A percentile compares a stretch with the other conserved stretches of the same genome.
phyloP scores from a whole-genome alignment of 106 monocot species.

The Dioscorea zingiberensis region DNA sequence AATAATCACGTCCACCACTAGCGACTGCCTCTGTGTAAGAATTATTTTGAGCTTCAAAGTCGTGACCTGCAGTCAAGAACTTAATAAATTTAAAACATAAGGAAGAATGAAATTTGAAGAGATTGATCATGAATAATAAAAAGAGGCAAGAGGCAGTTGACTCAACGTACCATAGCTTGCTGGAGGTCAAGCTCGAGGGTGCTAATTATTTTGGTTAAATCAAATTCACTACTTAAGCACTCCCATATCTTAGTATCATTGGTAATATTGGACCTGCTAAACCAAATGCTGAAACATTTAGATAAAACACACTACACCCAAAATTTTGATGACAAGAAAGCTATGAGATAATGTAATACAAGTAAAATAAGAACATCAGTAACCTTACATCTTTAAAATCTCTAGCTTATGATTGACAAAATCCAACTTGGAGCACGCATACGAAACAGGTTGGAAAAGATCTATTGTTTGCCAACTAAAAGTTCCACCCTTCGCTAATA shows the following conservation, averaged over 20 bases:
- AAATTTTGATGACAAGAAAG: too few relatives aligned
- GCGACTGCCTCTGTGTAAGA: constrained; percentile 81
- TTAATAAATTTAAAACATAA: too few relatives aligned
- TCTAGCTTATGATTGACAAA: constrained; percentile 78
- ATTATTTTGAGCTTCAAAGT: constrained; percentile 89
- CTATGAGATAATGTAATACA: too few relatives aligned
- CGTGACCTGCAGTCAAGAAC: constrained; percentile 63
- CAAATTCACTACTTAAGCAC: constrained; percentile 90
- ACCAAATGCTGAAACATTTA: too few relatives aligned
- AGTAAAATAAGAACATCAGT: too few relatives aligned
- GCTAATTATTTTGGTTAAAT: constrained; percentile 87
- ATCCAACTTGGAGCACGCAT: constrained; percentile 69
- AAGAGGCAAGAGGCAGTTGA: constrained; percentile 10
- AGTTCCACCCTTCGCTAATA: constrained; percentile 86
- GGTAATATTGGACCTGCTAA: constrained; percentile 83
- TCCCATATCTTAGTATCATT: constrained; percentile 99
- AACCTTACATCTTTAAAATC: constrained; percentile 59
- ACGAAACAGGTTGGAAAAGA: constrained; percentile 72
- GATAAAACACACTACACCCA: too few relatives aligned
- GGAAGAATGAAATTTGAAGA: background rate
- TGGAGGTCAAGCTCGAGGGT: constrained; percentile 93
- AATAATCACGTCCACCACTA: too few relatives aligned
- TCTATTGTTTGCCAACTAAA: constrained; percentile 78
- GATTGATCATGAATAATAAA: background rate
- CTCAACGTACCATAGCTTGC: constrained; percentile 95